Conservation (phyloP, 2,329 filamentous ascomycete species). For the Grosmannia huntii region DNA sequence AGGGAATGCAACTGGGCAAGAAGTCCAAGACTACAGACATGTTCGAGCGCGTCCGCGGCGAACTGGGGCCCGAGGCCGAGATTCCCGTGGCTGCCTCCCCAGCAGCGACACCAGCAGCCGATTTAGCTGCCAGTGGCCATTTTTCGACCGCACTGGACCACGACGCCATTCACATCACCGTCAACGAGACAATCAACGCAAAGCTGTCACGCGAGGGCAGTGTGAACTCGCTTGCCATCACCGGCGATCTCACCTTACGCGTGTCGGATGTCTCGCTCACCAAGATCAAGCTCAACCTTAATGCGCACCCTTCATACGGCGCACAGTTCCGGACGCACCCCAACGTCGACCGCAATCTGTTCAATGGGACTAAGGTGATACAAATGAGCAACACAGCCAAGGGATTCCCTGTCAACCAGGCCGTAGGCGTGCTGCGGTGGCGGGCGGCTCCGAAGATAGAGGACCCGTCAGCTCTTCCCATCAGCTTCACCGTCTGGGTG, state of each 20-base stretch:
- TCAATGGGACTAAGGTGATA: constrained; percentile 70
- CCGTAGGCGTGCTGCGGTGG: constrained; percentile 88
- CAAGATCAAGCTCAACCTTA: constrained; percentile 77
- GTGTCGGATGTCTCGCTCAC: constrained; percentile 82
- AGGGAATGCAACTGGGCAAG: constrained; percentile 98
- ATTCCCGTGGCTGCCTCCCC: constrained; percentile 57
- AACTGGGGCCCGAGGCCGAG: constrained; percentile 78
- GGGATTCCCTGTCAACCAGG: constrained; percentile 89
- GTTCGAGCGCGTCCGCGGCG: constrained; percentile 87
- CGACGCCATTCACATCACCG: constrained; percentile 76
- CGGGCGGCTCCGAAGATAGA: constrained; percentile 71
- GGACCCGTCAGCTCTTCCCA: constrained; percentile 69
- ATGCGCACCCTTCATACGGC: constrained; percentile 63
- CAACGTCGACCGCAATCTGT: constrained; percentile 83
- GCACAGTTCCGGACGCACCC: constrained; percentile 92
- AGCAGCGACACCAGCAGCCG: constrained; percentile 21
- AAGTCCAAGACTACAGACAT: constrained; percentile 97
- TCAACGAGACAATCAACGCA: constrained; percentile 83
- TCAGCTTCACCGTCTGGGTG: constrained; percentile 96
- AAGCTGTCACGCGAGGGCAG: constrained; percentile 80
- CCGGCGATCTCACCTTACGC: constrained; percentile 81
- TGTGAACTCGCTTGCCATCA: constrained; percentile 76
- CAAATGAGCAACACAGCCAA: constrained; percentile 81
- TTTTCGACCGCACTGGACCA: constrained; percentile 59
- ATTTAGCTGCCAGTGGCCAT: constrained; percentile 20